These are phyloP conservation scores for Naegleria fowleri DNA, from an alignment of 208 protist species.

Conservation along the genomic window DNA sequence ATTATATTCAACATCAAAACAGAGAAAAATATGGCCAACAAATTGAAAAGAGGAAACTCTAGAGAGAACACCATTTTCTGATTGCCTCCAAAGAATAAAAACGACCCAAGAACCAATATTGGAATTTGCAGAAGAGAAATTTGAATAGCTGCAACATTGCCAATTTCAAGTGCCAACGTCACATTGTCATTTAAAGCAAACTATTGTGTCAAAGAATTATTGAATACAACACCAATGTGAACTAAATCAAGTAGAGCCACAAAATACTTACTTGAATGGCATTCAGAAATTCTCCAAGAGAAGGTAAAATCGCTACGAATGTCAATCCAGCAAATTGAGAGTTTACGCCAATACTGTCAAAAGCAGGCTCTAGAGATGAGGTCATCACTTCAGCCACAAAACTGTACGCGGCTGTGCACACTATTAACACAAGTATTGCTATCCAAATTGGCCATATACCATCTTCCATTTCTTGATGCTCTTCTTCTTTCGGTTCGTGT, in stretches of 20 bases:
- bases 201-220: too few species aligned
- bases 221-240: too few species aligned
- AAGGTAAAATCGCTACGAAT: conserved; percentile 35
- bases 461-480: background rate
- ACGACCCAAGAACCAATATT: conserved; percentile 44
- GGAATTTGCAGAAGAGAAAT: conserved; percentile 53
- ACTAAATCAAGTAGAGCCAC: too few species aligned
- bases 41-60: conserved; percentile 50
- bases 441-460: background rate
- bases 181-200: conserved; percentile 53
- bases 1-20: conserved; percentile 54
- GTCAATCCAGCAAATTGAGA: background rate
- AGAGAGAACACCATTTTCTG: conserved; percentile 39
- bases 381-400: background rate
- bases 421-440: background rate
- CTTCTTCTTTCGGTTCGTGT: background rate
- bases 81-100: conserved; percentile 32
- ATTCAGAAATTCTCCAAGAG: conserved; percentile 50
- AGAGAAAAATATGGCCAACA: conserved; percentile 49
- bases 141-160: conserved; percentile 45
- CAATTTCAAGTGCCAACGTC: conserved; percentile 51
- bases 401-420: background rate
- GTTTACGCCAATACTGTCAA: background rate
- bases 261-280: conserved; percentile 31
- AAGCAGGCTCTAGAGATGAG: background rate